Percentiles rank a stretch among this genome's conserved stretches.
phyloP scores from a whole-genome alignment of 2,329 filamentous ascomycete species.

The Dothidotthia symphoricarpi region DNA sequence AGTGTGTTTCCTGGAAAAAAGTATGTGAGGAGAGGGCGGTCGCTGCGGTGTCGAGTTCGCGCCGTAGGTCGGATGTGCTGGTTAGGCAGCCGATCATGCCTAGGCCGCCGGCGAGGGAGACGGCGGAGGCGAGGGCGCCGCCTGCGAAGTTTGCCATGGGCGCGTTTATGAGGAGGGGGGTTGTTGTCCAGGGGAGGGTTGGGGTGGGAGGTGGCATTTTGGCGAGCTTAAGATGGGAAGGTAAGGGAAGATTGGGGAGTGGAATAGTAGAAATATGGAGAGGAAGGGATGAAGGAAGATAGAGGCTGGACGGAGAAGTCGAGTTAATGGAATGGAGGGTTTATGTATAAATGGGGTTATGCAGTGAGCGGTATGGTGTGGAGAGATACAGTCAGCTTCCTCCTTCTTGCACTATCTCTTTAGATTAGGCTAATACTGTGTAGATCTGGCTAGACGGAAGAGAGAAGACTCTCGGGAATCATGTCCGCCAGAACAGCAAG shows the following conservation, averaged over 20 bases:
- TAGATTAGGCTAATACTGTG: too few species aligned
- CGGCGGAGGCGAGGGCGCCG: slow-evolving; percentile 57
- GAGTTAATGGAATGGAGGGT: background rate
- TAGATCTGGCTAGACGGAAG: too few species aligned
- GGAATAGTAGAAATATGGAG: too few species aligned
- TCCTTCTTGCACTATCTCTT: too few species aligned
- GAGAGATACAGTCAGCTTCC: slow-evolving; percentile 1
- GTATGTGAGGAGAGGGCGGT: slow-evolving; percentile 15
- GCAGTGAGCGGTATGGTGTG: background rate
- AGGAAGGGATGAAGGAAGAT: too few species aligned
- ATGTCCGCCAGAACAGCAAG: too few species aligned
- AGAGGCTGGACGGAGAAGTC: too few species aligned
- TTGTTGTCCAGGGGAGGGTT: slow-evolving; percentile 53
- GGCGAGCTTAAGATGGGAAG: background rate
- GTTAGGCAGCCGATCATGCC: slow-evolving; percentile 45
- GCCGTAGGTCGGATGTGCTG: slow-evolving; percentile 32
- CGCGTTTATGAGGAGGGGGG: slow-evolving; percentile 60
- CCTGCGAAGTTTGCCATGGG: slow-evolving; percentile 66
- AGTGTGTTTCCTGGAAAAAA: slow-evolving; percentile 12
- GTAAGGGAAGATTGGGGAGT: background rate
- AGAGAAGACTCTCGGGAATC: too few species aligned
- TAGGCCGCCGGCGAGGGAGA: slow-evolving; percentile 55
- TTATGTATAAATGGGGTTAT: background rate
- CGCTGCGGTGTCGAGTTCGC: slow-evolving; percentile 29
- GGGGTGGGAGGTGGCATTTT: slow-evolving; percentile 16